Evolutionary conservation across 2,329 filamentous ascomycete genomes (phyloP).

Genomic region (Pestalotiopsis sp.): DNA sequence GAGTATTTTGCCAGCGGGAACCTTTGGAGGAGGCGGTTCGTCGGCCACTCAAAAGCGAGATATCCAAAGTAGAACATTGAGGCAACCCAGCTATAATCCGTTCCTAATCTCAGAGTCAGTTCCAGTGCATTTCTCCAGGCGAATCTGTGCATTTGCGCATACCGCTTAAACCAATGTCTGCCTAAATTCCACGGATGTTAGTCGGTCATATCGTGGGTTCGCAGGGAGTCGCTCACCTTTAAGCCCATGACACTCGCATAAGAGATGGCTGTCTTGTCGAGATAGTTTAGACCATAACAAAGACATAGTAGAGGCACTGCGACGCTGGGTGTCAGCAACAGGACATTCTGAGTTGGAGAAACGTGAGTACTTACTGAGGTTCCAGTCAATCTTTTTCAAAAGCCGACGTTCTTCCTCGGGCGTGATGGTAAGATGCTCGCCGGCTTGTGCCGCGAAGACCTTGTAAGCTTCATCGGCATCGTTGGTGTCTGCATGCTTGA

Average conservation of each 20-base stretch:
- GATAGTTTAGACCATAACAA: conserved; percentile 60
- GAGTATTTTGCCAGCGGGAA: conserved; percentile 70
- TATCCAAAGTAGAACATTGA: conserved; percentile 54
- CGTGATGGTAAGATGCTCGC: conserved; percentile 37
- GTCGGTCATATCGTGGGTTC: not conserved
- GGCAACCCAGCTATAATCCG: conserved; percentile 53
- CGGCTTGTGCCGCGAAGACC: conserved; percentile 37
- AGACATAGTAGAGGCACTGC: conserved; percentile 51
- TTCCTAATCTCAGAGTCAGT: conserved; percentile 18
- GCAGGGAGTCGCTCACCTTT: conserved; percentile 28
- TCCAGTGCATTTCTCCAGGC: no score
- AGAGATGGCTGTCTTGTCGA: conserved; percentile 47
- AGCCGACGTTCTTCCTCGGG: conserved; percentile 42
- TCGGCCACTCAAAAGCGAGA: conserved; percentile 66
- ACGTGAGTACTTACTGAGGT: conserved; percentile 36
- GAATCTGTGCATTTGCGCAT: not conserved
- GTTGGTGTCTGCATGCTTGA: conserved; percentile 38
- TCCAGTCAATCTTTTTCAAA: conserved; percentile 47
- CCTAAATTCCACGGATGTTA: conserved; percentile 13
- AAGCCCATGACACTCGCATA: conserved; percentile 58
- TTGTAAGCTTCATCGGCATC: conserved; percentile 47
- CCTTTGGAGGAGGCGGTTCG: conserved; percentile 64
- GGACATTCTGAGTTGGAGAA: not conserved
- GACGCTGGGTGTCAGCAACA: not conserved
- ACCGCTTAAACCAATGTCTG: conserved; percentile 29